These are phyloP conservation scores for Magnusiomyces suaveolens DNA, from an alignment of 1,139 yeast species.

Conservation along the genomic window DNA sequence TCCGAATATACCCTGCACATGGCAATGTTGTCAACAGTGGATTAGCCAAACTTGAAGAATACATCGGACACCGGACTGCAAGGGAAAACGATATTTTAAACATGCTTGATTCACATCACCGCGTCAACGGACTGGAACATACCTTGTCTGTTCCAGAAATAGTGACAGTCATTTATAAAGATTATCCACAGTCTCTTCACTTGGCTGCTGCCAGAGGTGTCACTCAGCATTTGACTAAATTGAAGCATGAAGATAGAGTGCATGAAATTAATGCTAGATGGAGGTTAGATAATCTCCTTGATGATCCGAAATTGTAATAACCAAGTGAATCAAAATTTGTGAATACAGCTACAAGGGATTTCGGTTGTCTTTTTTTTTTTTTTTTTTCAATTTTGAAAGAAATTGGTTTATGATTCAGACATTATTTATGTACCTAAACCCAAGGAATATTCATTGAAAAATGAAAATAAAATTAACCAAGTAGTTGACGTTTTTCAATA, in stretches of 20 bases:
- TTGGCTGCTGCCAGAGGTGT: background rate
- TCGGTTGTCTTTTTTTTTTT: no score
- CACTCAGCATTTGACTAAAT: background rate
- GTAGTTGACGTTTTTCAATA: no score
- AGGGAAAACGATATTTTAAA: conserved; percentile 30
- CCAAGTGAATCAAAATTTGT: background rate
- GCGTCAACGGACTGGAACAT: conserved; percentile 4
- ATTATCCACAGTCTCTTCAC: background rate
- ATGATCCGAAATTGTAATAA: background rate
- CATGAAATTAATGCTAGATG: conserved; percentile 29
- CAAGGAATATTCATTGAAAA: no score
- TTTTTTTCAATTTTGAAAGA: no score
- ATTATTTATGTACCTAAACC: no score
- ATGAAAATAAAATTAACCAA: no score
- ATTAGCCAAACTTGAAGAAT: conserved; percentile 25
- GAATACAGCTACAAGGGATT: no score
- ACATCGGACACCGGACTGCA: conserved; percentile 30
- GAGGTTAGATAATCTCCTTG: background rate
- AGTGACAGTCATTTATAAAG: background rate
- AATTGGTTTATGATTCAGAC: background rate
- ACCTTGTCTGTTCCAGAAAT: background rate
- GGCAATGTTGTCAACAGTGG: conserved; percentile 32
- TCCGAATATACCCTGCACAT: conserved; percentile 33
- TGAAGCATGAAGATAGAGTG: background rate
- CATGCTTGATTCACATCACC: conserved; percentile 15